Conservation (phyloP, 2,329 filamentous ascomycete genomes). For the Nigrograna mackinnonii region DNA sequence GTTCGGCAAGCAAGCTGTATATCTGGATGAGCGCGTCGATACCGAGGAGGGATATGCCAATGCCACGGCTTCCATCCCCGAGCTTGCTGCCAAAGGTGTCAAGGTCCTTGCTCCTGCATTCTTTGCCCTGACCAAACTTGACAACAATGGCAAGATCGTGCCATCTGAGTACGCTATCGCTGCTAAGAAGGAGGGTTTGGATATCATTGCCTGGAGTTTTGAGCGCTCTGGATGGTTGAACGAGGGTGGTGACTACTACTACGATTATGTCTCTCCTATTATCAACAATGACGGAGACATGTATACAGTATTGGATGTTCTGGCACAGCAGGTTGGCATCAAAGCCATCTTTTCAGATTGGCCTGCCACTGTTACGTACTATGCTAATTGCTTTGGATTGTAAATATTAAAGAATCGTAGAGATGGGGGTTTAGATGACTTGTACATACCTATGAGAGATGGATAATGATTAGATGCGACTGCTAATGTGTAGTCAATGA, state of each 20-base stretch:
- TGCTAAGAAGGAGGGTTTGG: constrained; percentile 64
- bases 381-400: constrained; percentile 69
- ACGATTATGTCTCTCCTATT: constrained; percentile 48
- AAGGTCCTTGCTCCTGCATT: constrained; percentile 67
- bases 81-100: constrained; percentile 61
- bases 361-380: constrained; percentile 70
- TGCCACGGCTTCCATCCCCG: constrained; percentile 61
- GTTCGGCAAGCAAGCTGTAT: constrained; percentile 65
- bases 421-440: no score
- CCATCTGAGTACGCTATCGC: constrained; percentile 65
- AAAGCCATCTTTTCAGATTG: constrained; percentile 70
- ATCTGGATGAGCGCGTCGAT: constrained; percentile 64
- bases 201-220: constrained; percentile 70
- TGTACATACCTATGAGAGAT: no score
- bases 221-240: constrained; percentile 67
- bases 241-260: constrained; percentile 50
- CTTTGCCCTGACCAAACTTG: constrained; percentile 61
- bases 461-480: no score
- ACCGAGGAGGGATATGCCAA: constrained; percentile 53
- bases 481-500: no score
- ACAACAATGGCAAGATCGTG: constrained; percentile 56
- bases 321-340: constrained; percentile 64
- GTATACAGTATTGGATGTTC: constrained; percentile 67
- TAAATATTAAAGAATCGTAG: constrained; percentile 8
- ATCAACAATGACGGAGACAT: constrained; percentile 66